These are phyloP conservation scores for Larix kaempferi DNA, from an alignment of 75 land plant genomes.

Conservation along the genomic window DNA sequence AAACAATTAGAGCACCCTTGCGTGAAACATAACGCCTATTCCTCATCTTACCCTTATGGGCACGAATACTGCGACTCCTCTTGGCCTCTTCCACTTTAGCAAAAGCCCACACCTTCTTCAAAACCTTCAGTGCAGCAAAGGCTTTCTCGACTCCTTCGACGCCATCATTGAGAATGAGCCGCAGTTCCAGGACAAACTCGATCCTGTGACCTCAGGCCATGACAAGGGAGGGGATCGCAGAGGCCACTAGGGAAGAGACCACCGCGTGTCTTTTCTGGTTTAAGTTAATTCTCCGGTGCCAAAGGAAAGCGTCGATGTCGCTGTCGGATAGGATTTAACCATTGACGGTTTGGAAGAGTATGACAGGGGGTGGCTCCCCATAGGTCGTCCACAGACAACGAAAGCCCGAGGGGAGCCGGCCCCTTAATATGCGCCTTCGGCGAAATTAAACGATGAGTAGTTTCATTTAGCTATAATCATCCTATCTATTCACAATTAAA, in stretches of 20 bases:
- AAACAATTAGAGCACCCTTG: slow-evolving; percentile 65
- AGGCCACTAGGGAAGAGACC: slow-evolving; percentile 59
- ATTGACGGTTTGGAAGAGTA: no score
- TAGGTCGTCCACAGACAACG: no score
- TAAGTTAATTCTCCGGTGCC: slow-evolving; percentile 66
- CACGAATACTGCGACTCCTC: slow-evolving; percentile 40
- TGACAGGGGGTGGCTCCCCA: no score
- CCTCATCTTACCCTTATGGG: slow-evolving; percentile 68
- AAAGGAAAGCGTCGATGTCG: no score
- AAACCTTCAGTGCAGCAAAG: slow-evolving; percentile 49
- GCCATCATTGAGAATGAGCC: slow-evolving; percentile 44
- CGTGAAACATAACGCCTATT: slow-evolving; percentile 61
- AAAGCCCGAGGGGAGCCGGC: no score
- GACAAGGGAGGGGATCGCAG: slow-evolving; percentile 54
- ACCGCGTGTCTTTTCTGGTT: slow-evolving; percentile 63
- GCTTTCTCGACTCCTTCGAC: slow-evolving; percentile 62
- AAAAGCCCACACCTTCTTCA: slow-evolving; percentile 52
- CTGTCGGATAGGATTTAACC: no score
- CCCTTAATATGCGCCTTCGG: no score
- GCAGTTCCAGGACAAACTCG: slow-evolving; percentile 57
- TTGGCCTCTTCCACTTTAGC: slow-evolving; percentile 64
- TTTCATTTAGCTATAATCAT: no score
- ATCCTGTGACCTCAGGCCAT: slow-evolving; percentile 22
- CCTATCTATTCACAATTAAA: no score
- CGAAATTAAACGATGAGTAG: no score